These are phyloP conservation scores for Cinnamomum chago DNA, from an alignment of 164 flowering plant genomes.

Conservation along the genomic window DNA sequence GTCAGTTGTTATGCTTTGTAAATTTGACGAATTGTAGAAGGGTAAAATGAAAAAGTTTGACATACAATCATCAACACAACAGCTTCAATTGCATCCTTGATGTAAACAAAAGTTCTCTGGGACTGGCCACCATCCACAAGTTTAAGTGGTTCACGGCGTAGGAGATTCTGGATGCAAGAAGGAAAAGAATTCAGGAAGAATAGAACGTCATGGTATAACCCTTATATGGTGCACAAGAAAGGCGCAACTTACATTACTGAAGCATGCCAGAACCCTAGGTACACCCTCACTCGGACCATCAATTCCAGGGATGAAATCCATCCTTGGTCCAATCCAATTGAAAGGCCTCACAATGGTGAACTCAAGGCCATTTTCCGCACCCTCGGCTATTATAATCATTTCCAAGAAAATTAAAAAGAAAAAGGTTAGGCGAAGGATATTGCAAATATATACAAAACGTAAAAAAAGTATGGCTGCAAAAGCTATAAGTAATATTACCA, in stretches of 20 bases:
- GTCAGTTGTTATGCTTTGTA: neutral
- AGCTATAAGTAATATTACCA: constrained; percentile 17
- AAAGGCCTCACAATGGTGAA: constrained; percentile 64
- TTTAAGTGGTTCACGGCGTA: constrained; percentile 52
- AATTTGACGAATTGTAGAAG: neutral
- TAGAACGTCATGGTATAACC: neutral
- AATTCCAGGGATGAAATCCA: constrained; percentile 63
- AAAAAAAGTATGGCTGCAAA: no score
- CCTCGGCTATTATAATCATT: constrained; percentile 38
- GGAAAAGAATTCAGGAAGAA: neutral
- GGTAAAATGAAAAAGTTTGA: neutral
- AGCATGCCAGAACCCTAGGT: constrained; percentile 62
- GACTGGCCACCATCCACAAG: constrained; percentile 65
- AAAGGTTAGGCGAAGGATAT: neutral
- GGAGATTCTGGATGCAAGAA: constrained; percentile 33
- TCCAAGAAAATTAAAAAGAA: neutral
- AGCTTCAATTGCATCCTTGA: constrained; percentile 65
- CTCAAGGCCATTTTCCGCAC: constrained; percentile 54
- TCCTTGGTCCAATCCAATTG: constrained; percentile 72
- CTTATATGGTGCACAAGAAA: neutral
- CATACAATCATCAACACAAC: constrained; percentile 55
- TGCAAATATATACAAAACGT: neutral
- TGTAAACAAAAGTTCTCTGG: constrained; percentile 54
- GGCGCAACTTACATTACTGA: constrained; percentile 43
- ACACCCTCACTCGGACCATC: constrained; percentile 69